Base-by-base conservation (phyloP, 2,329 filamentous ascomycete species). In the Pleurostoma richardsiae region DNA sequence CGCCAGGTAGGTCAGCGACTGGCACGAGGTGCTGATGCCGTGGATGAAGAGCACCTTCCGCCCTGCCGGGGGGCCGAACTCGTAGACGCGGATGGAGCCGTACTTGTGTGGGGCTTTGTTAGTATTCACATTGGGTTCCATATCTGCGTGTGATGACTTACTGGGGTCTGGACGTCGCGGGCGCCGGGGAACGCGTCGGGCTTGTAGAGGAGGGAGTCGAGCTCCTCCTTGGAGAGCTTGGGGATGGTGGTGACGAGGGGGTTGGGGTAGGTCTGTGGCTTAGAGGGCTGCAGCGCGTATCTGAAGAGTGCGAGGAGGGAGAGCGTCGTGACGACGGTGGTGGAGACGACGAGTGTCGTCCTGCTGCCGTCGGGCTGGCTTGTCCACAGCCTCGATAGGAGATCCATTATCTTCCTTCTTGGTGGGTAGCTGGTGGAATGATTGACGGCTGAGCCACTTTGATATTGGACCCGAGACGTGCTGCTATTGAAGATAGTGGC, bases 1-100 rank as follows among this genome's bases (percentile, higher is more conserved):
- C 10, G 85, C 86, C 33, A 94, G 62, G 39, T 79, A 74, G 3
- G 81, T 82, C 19, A 92, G 67, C 0, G 86, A 77, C 42, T 91
- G 70, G 51, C 82, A 83, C 0, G 90, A 89, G 5, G 88, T 94
- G 43, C 82, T 87, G 57, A 94, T 91, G 4, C 90, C 90, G 63
- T 92, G 90, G 11, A 95, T 67, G 29, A 95, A 69, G 10, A 95
- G 68, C 1, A 92, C 82, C 58, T 84, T 90, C 29, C 81, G 76
- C 1, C 88, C 88, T 33, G 76, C 68, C 49, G 81, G 75, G 0
- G 87, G 86, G 0, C 90, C 90, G 77, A 85, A 94, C 70, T 95
- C 90, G 60, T 90, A 92, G 3, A 88, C 83, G 41, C 84, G 72
- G 51, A 88, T 79, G 4, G 70, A 79, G 11, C 89, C 88, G 59